Conservation (phyloP, 768 basidiomycete genomes). For the Boletus subcaerulescens region DNA sequence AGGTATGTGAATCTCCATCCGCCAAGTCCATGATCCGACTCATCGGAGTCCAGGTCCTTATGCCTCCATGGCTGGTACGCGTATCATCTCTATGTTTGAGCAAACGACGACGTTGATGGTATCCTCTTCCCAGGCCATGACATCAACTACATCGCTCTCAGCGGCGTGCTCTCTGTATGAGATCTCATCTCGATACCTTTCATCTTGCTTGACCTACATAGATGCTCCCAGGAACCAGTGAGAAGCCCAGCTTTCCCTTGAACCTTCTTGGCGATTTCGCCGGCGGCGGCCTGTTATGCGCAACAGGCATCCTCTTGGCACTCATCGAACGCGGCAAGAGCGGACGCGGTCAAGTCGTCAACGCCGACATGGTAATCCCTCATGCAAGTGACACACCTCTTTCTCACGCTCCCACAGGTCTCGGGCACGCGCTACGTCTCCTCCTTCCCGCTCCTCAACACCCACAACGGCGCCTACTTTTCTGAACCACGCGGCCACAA, state of each 20-base stretch:
- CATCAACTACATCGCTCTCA: constrained; percentile 79
- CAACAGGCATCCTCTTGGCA: constrained; percentile 70
- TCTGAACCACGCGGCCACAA: constrained; percentile 51
- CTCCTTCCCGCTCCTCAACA: constrained; percentile 61
- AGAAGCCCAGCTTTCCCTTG: constrained; percentile 67
- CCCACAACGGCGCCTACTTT: constrained; percentile 34
- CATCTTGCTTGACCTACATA: constrained; percentile 21
- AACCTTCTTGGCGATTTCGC: constrained; percentile 83
- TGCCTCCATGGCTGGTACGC: constrained; percentile 72
- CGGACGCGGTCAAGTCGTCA: constrained; percentile 71
- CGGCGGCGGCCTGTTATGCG: constrained; percentile 74
- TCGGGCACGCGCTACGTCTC: constrained; percentile 78
- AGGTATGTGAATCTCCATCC: constrained; percentile 37
- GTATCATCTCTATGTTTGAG: background rate
- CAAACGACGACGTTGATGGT: background rate
- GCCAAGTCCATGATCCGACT: constrained; percentile 10
- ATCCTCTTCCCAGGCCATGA: constrained; percentile 58
- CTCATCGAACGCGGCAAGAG: constrained; percentile 63
- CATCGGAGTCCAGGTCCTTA: constrained; percentile 49
- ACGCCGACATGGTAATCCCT: constrained; percentile 65
- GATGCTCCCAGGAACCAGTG: constrained; percentile 64
- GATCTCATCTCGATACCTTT: background rate
- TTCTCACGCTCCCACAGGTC: constrained; percentile 45
- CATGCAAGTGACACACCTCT: background rate
- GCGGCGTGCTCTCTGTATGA: constrained; percentile 66